A percentile compares a stretch with the other conserved stretches of the same genome.
These are phyloP conservation scores for Penicillium coprophilum DNA, from an alignment of 495 filamentous ascomycete genomes.

Conservation along the genomic window DNA sequence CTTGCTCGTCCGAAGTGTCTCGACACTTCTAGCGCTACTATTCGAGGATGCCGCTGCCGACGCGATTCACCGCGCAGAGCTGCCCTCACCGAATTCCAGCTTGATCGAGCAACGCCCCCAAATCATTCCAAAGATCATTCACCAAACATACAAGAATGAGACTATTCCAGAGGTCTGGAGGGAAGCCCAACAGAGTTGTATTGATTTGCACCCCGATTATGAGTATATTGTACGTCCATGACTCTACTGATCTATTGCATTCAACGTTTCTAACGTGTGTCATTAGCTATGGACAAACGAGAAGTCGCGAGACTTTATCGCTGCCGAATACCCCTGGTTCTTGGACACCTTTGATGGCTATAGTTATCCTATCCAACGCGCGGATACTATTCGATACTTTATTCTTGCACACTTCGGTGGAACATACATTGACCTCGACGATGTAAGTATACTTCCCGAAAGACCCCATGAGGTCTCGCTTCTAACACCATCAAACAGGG, in stretches of 20 bases:
- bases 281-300: slow-evolving; percentile 82
- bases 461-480: slow-evolving; percentile 1
- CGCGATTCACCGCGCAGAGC: slow-evolving; percentile 62
- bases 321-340: slow-evolving; percentile 81
- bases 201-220: slow-evolving; percentile 73
- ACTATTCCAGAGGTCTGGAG: slow-evolving; percentile 73
- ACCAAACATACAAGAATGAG: slow-evolving; percentile 82
- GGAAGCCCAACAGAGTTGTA: slow-evolving; percentile 69
- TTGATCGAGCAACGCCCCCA: slow-evolving; percentile 59
- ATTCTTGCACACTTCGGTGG: slow-evolving; percentile 80
- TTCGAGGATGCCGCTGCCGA: slow-evolving; percentile 66
- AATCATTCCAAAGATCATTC: slow-evolving; percentile 85
- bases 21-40: slow-evolving; percentile 61
- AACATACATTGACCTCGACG: slow-evolving; percentile 87
- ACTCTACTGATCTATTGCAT: neutral
- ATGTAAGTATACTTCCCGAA: slow-evolving; percentile 53
- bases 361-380: slow-evolving; percentile 77
- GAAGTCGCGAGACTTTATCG: slow-evolving; percentile 72
- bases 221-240: slow-evolving; percentile 69
- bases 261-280: slow-evolving; percentile 17
- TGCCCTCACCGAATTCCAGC: slow-evolving; percentile 63
- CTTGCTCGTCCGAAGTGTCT: slow-evolving; percentile 61
- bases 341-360: slow-evolving; percentile 80
- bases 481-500: slow-evolving; percentile 50
- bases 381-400: slow-evolving; percentile 87